These are phyloP conservation scores for Dicorynia guianensis DNA, from an alignment of 306 rosid species.

Conservation along the genomic window DNA sequence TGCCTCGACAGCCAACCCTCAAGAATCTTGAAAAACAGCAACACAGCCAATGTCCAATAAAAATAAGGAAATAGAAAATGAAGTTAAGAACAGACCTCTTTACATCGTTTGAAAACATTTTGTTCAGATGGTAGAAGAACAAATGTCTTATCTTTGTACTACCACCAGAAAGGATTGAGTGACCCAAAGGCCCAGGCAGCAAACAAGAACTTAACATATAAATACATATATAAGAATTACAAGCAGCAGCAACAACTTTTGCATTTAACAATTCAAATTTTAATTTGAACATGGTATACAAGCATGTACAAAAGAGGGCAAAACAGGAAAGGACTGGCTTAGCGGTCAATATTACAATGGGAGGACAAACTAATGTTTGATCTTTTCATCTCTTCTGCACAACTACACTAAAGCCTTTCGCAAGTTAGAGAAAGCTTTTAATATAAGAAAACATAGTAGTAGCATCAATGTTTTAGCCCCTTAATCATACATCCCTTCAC, in stretches of 20 bases:
- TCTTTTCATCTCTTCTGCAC: conserved; percentile 46
- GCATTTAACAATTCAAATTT: conserved; percentile 42
- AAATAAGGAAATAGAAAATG: too few species aligned
- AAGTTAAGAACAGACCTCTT: too few species aligned
- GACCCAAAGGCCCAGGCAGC: too few species aligned
- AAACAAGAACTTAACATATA: too few species aligned
- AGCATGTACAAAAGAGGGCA: conserved; percentile 47
- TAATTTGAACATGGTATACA: conserved; percentile 43
- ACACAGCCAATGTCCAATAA: not conserved
- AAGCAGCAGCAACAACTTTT: conserved; percentile 27
- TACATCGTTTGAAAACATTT: too few species aligned
- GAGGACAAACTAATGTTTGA: conserved; percentile 46
- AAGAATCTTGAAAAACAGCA: conserved; percentile 2
- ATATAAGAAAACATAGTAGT: conserved; percentile 41
- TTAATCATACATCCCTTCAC: conserved; percentile 87
- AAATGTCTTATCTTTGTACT: too few species aligned
- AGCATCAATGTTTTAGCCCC: conserved; percentile 42
- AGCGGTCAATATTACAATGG: conserved; percentile 42
- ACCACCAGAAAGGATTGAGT: too few species aligned
- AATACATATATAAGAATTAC: not conserved
- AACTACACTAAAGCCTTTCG: conserved; percentile 47
- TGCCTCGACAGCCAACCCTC: not conserved
- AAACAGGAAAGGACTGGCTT: conserved; percentile 41
- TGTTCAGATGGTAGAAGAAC: too few species aligned
- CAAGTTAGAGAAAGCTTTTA: conserved; percentile 44